These are phyloP conservation scores for Cercis canadensis DNA, from an alignment of 306 rosid genomes.

Conservation along the genomic window DNA sequence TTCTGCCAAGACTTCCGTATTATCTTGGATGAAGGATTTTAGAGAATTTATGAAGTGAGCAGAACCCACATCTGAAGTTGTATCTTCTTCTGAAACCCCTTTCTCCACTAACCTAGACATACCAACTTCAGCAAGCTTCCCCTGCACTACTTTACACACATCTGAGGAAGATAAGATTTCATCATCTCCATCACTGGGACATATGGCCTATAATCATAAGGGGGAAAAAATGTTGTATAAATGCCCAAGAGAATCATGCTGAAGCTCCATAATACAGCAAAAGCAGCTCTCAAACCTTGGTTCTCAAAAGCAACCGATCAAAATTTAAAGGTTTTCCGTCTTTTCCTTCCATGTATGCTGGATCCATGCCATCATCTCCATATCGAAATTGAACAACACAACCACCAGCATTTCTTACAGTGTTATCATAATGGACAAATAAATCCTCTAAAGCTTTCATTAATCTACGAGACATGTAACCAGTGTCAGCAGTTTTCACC, in stretches of 20 bases:
- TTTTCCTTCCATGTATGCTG: slow-evolving; percentile 90
- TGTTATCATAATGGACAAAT: slow-evolving; percentile 79
- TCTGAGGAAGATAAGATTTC: slow-evolving; percentile 67
- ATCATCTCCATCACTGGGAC: slow-evolving; percentile 58
- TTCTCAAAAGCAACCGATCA: slow-evolving; percentile 69
- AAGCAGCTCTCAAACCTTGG: slow-evolving; percentile 63
- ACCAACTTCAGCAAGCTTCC: slow-evolving; percentile 63
- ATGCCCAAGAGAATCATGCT: slow-evolving; percentile 12
- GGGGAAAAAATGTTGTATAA: not conserved
- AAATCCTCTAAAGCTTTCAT: slow-evolving; percentile 88
- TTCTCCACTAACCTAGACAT: slow-evolving; percentile 51
- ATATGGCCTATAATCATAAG: slow-evolving; percentile 62
- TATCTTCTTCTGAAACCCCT: slow-evolving; percentile 55
- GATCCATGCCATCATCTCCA: slow-evolving; percentile 99
- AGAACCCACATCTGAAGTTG: slow-evolving; percentile 63
- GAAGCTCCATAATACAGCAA: slow-evolving; percentile 29
- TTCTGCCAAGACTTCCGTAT: slow-evolving; percentile 40
- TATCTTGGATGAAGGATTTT: slow-evolving; percentile 57
- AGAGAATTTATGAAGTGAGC: slow-evolving; percentile 60
- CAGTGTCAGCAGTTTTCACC: slow-evolving; percentile 99
- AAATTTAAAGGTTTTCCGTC: slow-evolving; percentile 87
- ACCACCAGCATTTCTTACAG: slow-evolving; percentile 83
- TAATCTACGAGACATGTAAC: slow-evolving; percentile 95
- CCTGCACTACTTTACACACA: slow-evolving; percentile 55
- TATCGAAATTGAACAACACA: slow-evolving; percentile 82